phyloP scores from a whole-genome alignment of 106 monocot genomes.

The Dendrobium huoshanense region DNA sequence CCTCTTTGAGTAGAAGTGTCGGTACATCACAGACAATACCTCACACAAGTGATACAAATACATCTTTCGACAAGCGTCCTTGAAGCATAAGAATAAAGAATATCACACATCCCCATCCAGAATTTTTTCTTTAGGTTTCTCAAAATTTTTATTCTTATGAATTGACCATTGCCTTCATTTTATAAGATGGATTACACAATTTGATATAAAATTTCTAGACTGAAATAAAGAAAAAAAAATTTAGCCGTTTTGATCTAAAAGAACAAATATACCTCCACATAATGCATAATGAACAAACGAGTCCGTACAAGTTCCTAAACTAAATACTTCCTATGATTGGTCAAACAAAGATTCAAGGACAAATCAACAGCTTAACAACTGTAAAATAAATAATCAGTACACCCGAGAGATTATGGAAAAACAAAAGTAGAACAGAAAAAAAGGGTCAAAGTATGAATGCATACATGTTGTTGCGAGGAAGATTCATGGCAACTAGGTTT shows the following conservation, averaged over 20 bases:
- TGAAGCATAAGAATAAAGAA: no score
- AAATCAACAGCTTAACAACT: not conserved
- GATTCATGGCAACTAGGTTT: slow-evolving; percentile 89
- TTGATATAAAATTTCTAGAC: not conserved
- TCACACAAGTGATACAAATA: no score
- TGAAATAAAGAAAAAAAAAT: not conserved
- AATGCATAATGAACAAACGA: not conserved
- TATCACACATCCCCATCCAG: no score
- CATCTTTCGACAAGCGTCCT: no score
- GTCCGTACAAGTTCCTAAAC: not conserved
- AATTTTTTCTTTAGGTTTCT: no score
- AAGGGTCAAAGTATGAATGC: slow-evolving; percentile 12
- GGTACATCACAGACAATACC: no score
- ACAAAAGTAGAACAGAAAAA: not conserved
- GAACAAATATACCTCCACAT: not conserved
- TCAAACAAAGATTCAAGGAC: not conserved
- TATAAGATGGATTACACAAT: not conserved
- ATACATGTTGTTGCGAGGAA: slow-evolving; percentile 98
- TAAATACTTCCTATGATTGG: not conserved
- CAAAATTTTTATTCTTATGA: not conserved
- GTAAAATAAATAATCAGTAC: not conserved
- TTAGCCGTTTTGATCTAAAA: not conserved
- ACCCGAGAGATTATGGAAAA: not conserved
- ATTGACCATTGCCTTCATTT: not conserved
- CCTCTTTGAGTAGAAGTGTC: no score